Conservation (phyloP, 495 filamentous ascomycete genomes). For the Sabuloglossum arenarium region DNA sequence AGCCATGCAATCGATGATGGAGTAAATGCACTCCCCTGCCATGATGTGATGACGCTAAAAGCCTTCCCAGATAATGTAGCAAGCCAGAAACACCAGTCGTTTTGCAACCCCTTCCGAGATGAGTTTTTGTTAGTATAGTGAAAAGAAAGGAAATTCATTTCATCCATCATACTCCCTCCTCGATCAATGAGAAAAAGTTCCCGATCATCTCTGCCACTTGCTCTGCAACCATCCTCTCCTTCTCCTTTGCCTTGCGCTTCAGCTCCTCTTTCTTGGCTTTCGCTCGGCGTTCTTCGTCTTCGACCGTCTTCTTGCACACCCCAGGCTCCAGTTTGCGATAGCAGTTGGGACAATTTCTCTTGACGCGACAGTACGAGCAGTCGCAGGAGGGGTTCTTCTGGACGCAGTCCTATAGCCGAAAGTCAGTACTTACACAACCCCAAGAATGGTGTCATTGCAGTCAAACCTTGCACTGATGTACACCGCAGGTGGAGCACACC, state of each 20-base stretch:
- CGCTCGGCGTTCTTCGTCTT: not conserved
- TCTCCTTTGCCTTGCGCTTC: not conserved
- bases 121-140: not conserved
- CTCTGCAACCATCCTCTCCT: not conserved
- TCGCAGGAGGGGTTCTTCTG: not conserved
- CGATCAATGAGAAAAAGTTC: not conserved
- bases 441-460: not conserved
- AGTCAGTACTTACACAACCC: not conserved
- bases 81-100: not conserved
- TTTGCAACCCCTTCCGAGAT: not conserved
- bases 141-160: not conserved
- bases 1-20: not conserved
- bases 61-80: not conserved
- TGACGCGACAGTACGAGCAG: not conserved
- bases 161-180: not conserved
- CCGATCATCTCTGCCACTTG: not conserved
- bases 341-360: not conserved
- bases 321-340: slow-evolving; percentile 1
- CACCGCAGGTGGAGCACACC: not conserved
- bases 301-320: not conserved
- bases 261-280: not conserved
- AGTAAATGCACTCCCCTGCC: not conserved
- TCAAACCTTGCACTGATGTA: slow-evolving; percentile 1
- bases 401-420: not conserved
- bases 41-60: not conserved